phyloP scores from a whole-genome alignment of 176 grass and related monocot species.

The Cenchrus americanus region DNA sequence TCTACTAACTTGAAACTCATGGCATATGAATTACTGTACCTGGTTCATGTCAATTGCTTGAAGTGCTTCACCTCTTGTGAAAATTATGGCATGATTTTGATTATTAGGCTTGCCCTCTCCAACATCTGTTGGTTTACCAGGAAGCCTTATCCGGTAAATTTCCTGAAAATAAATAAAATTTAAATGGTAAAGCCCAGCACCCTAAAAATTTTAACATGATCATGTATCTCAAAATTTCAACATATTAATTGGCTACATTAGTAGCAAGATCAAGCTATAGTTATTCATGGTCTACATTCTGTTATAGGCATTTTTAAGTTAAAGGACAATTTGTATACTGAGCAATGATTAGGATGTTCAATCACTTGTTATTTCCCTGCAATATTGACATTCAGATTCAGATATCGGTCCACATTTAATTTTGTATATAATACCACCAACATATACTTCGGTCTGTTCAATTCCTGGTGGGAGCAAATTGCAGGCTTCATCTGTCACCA shows the following conservation, averaged over 20 bases:
- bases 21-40: slow-evolving; percentile 39
- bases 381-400: background rate
- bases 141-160: slow-evolving; percentile 78
- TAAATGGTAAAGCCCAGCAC: slow-evolving; percentile 10
- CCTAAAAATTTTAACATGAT: slow-evolving; percentile 16
- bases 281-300: background rate
- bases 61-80: slow-evolving; percentile 84
- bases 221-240: background rate
- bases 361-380: slow-evolving; percentile 21
- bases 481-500: no score
- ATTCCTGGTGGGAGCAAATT: no score
- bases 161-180: slow-evolving; percentile 51
- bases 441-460: background rate
- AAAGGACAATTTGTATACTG: background rate
- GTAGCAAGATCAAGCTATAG: slow-evolving; percentile 4
- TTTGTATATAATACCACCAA: slow-evolving; percentile 12
- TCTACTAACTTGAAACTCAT: slow-evolving; percentile 7
- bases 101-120: slow-evolving; percentile 87
- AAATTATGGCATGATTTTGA: slow-evolving; percentile 86
- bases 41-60: slow-evolving; percentile 89
- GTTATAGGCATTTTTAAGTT: slow-evolving; percentile 16
- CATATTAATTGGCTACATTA: background rate
- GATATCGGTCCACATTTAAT: slow-evolving; percentile 29
- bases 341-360: slow-evolving; percentile 4
- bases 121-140: slow-evolving; percentile 76